These are phyloP conservation scores for Collybia sp. DNA, from an alignment of 768 basidiomycete genomes.

Conservation along the genomic window DNA sequence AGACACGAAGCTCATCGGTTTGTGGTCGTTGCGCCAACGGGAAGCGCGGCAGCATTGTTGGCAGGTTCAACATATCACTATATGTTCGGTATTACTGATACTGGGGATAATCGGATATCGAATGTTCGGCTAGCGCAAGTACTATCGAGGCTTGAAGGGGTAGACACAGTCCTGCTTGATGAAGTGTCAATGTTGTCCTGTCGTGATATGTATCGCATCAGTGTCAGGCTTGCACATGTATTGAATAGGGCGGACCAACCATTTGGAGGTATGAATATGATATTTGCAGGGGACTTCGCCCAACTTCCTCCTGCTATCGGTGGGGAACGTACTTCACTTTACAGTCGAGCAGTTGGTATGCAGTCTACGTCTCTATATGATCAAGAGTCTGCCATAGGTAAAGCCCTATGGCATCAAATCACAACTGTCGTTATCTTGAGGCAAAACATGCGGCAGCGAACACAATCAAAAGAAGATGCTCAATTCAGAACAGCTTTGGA, in stretches of 20 bases:
- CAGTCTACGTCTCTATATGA: not conserved
- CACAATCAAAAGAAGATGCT: constrained; percentile 14
- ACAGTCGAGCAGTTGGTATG: constrained; percentile 10
- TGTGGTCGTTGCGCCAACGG: constrained; percentile 25
- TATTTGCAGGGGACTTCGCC: constrained; percentile 43
- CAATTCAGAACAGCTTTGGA: constrained; percentile 23
- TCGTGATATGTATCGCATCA: constrained; percentile 23
- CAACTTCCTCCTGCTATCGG: constrained; percentile 31
- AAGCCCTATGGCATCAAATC: constrained; percentile 24
- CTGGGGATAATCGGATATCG: not conserved
- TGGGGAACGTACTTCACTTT: constrained; percentile 14
- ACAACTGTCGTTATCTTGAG: constrained; percentile 19
- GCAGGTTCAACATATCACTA: constrained; percentile 33
- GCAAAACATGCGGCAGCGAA: constrained; percentile 29
- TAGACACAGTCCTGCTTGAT: constrained; percentile 36
- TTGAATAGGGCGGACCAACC: constrained; percentile 11
- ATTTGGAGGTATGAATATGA: constrained; percentile 35
- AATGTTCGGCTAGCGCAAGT: constrained; percentile 9
- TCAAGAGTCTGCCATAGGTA: constrained; percentile 17
- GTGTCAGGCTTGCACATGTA: constrained; percentile 16
- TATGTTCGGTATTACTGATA: constrained; percentile 18
- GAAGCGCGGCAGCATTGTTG: constrained; percentile 23
- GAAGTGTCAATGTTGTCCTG: constrained; percentile 39
- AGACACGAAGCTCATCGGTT: constrained; percentile 16
- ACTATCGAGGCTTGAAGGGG: constrained; percentile 14